Conservation (phyloP, 2,329 filamentous ascomycete genomes). For the Sphaerulina populicola region DNA sequence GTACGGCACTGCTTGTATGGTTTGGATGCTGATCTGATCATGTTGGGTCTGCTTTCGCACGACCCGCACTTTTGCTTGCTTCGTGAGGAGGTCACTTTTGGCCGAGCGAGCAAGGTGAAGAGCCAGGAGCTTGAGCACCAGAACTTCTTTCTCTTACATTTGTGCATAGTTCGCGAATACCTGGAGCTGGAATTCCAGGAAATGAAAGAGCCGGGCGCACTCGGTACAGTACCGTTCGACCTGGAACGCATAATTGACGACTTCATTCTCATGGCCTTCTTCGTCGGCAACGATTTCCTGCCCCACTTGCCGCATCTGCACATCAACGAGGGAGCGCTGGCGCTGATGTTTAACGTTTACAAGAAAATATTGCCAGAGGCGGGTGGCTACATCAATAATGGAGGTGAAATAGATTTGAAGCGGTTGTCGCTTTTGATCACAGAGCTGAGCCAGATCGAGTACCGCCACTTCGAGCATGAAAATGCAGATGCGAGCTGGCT, state of each 20-base stretch:
- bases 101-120: slow-evolving; percentile 75
- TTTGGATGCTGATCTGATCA: slow-evolving; percentile 94
- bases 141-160: slow-evolving; percentile 94
- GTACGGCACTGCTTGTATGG: slow-evolving; percentile 95
- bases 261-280: slow-evolving; percentile 99
- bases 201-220: slow-evolving; percentile 61
- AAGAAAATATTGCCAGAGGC: slow-evolving; percentile 79
- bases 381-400: slow-evolving; percentile 93
- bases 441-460: slow-evolving; percentile 80
- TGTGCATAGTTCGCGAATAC: slow-evolving; percentile 96
- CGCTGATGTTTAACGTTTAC: slow-evolving; percentile 96
- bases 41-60: slow-evolving; percentile 93
- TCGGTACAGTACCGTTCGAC: slow-evolving; percentile 69
- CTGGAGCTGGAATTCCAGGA: slow-evolving; percentile 95
- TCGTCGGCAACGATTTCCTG: slow-evolving; percentile 97
- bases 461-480: slow-evolving; percentile 86
- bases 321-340: slow-evolving; percentile 95
- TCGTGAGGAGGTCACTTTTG: slow-evolving; percentile 96
- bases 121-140: slow-evolving; percentile 96
- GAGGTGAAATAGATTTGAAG: slow-evolving; percentile 80
- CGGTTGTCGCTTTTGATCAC: slow-evolving; percentile 70
- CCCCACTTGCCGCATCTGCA: slow-evolving; percentile 92
- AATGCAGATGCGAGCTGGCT: slow-evolving; percentile 86
- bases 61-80: slow-evolving; percentile 97
- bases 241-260: slow-evolving; percentile 97